phyloP scores from a whole-genome alignment of 2,329 filamentous ascomycete genomes.

The Aspergillus proliferans region DNA sequence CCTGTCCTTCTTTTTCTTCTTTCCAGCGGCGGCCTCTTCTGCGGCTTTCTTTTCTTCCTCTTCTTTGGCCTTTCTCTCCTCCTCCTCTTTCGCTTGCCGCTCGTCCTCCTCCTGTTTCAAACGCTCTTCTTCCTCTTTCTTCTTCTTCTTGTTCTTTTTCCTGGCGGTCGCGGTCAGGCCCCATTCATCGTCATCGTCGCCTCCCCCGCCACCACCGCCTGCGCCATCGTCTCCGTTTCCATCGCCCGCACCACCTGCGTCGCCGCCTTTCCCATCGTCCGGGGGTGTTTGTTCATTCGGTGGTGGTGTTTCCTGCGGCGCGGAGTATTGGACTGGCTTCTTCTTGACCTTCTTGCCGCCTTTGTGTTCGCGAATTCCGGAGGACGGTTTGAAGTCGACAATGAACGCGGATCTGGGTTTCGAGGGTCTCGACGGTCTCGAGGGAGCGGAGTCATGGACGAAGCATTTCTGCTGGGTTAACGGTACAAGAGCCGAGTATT shows the following conservation, averaged over 20 bases:
- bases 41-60: conserved; percentile 23
- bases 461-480: conserved; percentile 19
- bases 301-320: conserved; percentile 11
- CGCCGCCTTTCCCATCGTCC: conserved; percentile 13
- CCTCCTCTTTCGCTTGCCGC: conserved; percentile 21
- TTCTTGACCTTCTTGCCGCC: conserved; percentile 25
- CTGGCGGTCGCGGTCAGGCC: conserved; percentile 19
- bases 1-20: conserved; percentile 55
- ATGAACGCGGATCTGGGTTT: conserved; percentile 2
- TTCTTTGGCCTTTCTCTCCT: conserved; percentile 19
- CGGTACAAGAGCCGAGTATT: conserved; percentile 23
- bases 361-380: conserved; percentile 28
- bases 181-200: conserved; percentile 36
- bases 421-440: background rate
- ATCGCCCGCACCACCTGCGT: conserved; percentile 27
- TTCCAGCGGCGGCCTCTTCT: conserved; percentile 28
- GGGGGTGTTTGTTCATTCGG: conserved; percentile 11
- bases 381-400: conserved; percentile 19
- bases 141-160: conserved; percentile 29
- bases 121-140: conserved; percentile 29
- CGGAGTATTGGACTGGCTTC: conserved; percentile 6
- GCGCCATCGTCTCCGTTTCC: conserved; percentile 23
- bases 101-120: conserved; percentile 25
- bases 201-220: conserved; percentile 24
- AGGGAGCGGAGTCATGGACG: conserved; percentile 5